Evolutionary conservation across 1,139 yeast genomes (phyloP), one percentile per base, ranked within the genome.

Genomic region (Lodderomyces oxycetoniae): DNA sequence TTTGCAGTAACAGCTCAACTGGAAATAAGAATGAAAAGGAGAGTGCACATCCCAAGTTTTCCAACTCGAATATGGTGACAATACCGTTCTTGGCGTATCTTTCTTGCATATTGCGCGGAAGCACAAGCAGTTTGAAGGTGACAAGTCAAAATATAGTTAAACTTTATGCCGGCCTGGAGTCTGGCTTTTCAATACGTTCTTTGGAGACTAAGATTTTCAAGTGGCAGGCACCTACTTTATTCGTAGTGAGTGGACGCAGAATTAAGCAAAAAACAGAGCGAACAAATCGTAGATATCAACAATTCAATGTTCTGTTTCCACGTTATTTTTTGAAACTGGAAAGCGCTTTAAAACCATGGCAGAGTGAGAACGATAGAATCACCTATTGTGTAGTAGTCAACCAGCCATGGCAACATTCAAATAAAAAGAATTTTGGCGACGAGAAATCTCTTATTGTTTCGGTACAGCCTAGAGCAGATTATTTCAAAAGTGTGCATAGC

Each of bases 141-240:
- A 34, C 63, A 43, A 46, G 58, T 42, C 44, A 60, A 42, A 71
- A 78, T 38, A 57, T 83, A 41, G 69, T 79, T 34, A 77, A 74
- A 46, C 67, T 89, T 6, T 89, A 81, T 48, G 66, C 74, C 10
- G 96, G 95, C 0, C 65, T 88, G 4, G 76, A 74, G 32, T 69
- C 79, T 15, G 97, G 97, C 1, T 89, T 84, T 50, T 85, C 96
- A 0, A 83, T 89, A 69, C 63, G 95, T 28, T 82, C 96, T 0
- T 71, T 89, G 39, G 95, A 89, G 55, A 74, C 81, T 42, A 86
- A 82, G 45, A 85, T 82, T 0, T 80, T 86, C 61, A 86, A 87
- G 50, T 89, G 96, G 96, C 78, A 75, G 45, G 94, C 95, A 0
- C 95, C 96, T 0, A 77, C 96, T 0, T 52, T 87, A 2, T 45